Conservation (phyloP, 148 eudicot species). For the Heliosperma pusillum region DNA sequence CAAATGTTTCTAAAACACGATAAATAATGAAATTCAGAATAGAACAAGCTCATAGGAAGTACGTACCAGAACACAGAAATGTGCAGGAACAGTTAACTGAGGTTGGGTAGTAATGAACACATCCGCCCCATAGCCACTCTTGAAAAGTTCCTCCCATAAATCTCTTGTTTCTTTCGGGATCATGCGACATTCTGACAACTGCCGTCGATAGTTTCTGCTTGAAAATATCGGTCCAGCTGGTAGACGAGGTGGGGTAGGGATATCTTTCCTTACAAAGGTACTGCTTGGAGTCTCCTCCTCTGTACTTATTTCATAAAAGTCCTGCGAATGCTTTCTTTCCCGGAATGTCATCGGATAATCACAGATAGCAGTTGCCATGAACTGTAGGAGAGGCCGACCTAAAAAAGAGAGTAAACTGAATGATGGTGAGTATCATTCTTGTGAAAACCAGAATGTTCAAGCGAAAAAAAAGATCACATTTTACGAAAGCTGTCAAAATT, state of each 20-base stretch:
- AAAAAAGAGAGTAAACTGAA: no score
- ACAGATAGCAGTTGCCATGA: slow-evolving; percentile 28
- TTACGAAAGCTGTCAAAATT: no score
- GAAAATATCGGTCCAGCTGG: slow-evolving; percentile 24
- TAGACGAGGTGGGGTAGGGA: slow-evolving; percentile 56
- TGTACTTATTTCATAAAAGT: slow-evolving; percentile 5
- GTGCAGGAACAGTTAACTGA: slow-evolving; percentile 54
- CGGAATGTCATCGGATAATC: slow-evolving; percentile 20
- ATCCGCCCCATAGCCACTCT: slow-evolving; percentile 62
- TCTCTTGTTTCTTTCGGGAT: slow-evolving; percentile 52
- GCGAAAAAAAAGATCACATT: no score
- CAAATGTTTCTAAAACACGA: background rate
- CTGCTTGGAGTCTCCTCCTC: slow-evolving; percentile 6
- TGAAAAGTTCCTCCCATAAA: slow-evolving; percentile 67
- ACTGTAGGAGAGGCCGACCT: slow-evolving; percentile 8
- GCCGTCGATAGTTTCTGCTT: slow-evolving; percentile 18
- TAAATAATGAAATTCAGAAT: background rate
- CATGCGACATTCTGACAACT: slow-evolving; percentile 17
- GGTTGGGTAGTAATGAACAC: slow-evolving; percentile 47
- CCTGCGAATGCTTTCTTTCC: slow-evolving; percentile 1
- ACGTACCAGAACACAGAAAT: slow-evolving; percentile 57
- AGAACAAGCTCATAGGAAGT: slow-evolving; percentile 16
- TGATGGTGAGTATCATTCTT: no score
- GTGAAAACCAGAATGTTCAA: no score
- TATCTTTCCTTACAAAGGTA: slow-evolving; percentile 8